Conservation (phyloP, 192 early-diverging fungal genomes). For the Jimgerdemannia flammicorona region DNA sequence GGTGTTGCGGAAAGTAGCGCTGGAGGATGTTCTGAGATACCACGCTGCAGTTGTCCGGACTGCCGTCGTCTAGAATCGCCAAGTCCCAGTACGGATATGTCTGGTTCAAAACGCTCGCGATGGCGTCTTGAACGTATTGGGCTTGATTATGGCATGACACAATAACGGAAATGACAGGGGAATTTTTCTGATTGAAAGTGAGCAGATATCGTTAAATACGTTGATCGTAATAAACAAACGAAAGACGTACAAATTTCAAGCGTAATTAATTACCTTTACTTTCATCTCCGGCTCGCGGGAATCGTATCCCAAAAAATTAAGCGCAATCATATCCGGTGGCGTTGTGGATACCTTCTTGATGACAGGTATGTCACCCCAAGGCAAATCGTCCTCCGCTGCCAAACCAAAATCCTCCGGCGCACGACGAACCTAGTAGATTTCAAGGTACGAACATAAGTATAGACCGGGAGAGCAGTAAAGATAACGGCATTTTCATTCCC, state of each 20-base stretch:
- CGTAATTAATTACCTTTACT: neutral
- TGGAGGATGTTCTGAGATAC: neutral
- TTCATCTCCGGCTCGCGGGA: neutral
- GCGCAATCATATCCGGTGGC: neutral
- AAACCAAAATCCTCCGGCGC: neutral
- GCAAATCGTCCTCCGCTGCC: neutral
- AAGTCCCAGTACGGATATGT: neutral
- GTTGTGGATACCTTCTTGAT: neutral
- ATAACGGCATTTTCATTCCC: neutral
- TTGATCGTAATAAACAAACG: too few species aligned
- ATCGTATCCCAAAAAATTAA: neutral
- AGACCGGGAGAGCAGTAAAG: neutral
- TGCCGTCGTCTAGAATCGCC: neutral
- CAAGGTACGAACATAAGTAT: too few species aligned
- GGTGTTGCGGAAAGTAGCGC: neutral
- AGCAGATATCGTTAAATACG: neutral
- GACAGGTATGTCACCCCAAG: neutral
- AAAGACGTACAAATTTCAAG: too few species aligned
- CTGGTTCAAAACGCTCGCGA: neutral
- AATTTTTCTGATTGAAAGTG: neutral
- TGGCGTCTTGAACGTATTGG: neutral
- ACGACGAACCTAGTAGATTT: neutral
- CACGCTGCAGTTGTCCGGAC: neutral
- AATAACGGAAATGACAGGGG: neutral
- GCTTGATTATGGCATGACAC: neutral